Conservation (phyloP, 805 yeast genomes). For the Yarrowia sp. region DNA sequence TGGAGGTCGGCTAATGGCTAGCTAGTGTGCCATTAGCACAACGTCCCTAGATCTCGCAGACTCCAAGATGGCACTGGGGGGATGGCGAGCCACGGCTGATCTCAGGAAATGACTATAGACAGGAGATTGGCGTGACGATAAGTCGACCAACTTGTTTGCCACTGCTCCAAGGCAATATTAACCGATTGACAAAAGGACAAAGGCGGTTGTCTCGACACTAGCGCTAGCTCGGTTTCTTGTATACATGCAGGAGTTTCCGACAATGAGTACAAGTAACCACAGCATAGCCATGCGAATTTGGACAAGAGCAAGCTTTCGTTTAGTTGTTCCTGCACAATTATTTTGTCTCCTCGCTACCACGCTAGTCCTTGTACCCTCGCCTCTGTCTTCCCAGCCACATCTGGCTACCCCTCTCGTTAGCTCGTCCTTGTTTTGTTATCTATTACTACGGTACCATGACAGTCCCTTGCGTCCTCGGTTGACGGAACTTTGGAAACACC, state of each 20-base stretch:
- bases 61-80: too few species aligned
- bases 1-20: neutral
- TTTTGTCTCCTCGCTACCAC: neutral
- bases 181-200: neutral
- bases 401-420: constrained; percentile 14
- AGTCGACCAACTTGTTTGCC: neutral
- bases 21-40: neutral
- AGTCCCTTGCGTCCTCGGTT: constrained; percentile 24
- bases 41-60: neutral
- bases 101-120: too few species aligned
- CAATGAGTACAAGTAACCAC: neutral
- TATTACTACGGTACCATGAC: constrained; percentile 7
- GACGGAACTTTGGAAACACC: neutral
- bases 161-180: neutral
- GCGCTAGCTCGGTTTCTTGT: neutral
- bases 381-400: neutral
- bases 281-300: neutral
- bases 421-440: neutral
- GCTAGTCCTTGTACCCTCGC: neutral
- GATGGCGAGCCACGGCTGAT: too few species aligned
- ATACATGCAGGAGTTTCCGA: constrained; percentile 7
- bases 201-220: neutral
- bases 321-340: neutral
- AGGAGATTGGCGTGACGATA: neutral
- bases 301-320: neutral